Conservation (phyloP, 2,329 filamentous ascomycete genomes). For the Ilyonectria robusta region DNA sequence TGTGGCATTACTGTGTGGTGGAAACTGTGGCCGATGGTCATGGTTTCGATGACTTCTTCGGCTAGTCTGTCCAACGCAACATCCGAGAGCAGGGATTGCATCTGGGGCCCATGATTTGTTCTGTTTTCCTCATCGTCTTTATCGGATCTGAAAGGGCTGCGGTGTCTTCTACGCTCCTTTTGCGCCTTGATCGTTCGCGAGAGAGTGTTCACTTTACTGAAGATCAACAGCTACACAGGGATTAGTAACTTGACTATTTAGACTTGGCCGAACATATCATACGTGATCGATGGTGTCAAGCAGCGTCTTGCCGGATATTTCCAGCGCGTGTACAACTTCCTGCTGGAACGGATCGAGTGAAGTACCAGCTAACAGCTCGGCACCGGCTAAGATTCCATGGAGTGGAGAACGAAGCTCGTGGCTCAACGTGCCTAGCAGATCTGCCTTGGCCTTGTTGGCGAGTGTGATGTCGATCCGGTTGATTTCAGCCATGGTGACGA, state of each 20-base stretch:
- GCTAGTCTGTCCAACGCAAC: constrained; percentile 48
- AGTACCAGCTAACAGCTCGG: constrained; percentile 64
- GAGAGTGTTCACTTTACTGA: constrained; percentile 57
- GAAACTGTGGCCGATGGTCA: constrained; percentile 56
- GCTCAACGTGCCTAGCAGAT: constrained; percentile 72
- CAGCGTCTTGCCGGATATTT: constrained; percentile 55
- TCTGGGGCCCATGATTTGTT: neutral
- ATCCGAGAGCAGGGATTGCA: neutral
- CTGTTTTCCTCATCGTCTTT: neutral
- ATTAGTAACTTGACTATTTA: neutral
- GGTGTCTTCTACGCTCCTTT: constrained; percentile 34
- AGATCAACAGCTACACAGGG: constrained; percentile 51
- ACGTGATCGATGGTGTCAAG: constrained; percentile 66
- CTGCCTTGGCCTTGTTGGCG: constrained; percentile 67
- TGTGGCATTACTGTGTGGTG: constrained; percentile 35
- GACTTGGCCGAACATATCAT: neutral
- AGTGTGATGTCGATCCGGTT: constrained; percentile 67
- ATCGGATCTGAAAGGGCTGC: neutral
- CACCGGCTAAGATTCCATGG: constrained; percentile 69
- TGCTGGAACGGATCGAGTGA: constrained; percentile 54
- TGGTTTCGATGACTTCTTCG: constrained; percentile 58
- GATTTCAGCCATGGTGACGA: constrained; percentile 64
- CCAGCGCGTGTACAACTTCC: constrained; percentile 59
- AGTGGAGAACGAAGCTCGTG: constrained; percentile 70
- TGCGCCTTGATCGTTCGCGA: constrained; percentile 41